Percentiles rank a stretch among this genome's conserved stretches.
These are phyloP conservation scores for Persicaria maculosa DNA, from an alignment of 148 eudicot species.

Conservation along the genomic window DNA sequence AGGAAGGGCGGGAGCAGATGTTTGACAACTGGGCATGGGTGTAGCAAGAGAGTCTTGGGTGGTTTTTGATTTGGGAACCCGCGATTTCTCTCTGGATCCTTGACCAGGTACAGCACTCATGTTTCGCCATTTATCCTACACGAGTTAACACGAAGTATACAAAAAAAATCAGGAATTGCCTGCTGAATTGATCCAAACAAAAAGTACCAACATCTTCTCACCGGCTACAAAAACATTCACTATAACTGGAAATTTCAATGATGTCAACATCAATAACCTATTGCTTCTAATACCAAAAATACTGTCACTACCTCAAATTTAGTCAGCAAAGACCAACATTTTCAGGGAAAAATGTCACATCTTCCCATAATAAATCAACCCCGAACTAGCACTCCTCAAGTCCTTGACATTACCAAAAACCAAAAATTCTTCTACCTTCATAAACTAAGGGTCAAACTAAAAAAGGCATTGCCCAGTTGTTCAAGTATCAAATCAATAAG, in stretches of 20 bases:
- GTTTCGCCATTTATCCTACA: conserved; percentile 94
- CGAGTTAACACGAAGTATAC: neutral
- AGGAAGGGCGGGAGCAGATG: conserved; percentile 25
- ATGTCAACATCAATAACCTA: neutral
- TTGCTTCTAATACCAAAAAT: neutral
- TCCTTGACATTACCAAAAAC: neutral
- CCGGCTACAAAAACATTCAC: neutral
- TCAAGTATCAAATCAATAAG: no score
- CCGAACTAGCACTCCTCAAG: neutral
- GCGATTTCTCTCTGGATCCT: conserved; percentile 60
- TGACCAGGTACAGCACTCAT: conserved; percentile 67
- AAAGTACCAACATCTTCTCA: neutral
- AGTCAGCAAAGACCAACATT: neutral
- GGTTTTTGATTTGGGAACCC: conserved; percentile 42
- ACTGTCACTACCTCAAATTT: neutral
- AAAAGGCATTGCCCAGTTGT: no score
- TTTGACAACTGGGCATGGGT: conserved; percentile 20
- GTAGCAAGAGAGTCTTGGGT: conserved; percentile 36
- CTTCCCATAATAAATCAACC: neutral
- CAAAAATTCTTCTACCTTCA: neutral
- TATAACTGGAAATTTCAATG: neutral
- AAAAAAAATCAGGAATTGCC: neutral
- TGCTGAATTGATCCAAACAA: neutral
- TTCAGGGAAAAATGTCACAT: neutral
- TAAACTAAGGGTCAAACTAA: neutral